A percentile compares a stretch with the other conserved stretches of the same genome.
phyloP scores from a whole-genome alignment of 106 monocot species.

The Gastrodia elata region DNA sequence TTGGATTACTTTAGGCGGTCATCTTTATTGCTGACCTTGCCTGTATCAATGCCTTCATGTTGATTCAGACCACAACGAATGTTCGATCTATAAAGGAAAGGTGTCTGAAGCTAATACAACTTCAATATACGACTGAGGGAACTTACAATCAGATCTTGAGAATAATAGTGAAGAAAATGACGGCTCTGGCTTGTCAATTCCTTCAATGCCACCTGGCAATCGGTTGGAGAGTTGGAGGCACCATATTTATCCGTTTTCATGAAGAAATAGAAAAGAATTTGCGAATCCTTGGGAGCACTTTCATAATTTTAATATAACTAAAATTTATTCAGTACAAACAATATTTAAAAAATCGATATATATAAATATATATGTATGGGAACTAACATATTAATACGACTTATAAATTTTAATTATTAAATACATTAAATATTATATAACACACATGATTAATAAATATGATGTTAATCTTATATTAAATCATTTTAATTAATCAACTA shows the following conservation, averaged over 20 bases:
- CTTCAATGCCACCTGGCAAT: conserved; percentile 13
- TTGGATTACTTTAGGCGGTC: conserved; percentile 18
- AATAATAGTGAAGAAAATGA: conserved; percentile 4
- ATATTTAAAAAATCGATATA: too few relatives aligned
- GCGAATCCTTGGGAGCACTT: not conserved
- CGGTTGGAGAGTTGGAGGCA: conserved; percentile 14
- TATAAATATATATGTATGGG: too few relatives aligned
- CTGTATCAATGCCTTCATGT: conserved; percentile 16
- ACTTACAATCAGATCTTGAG: not conserved
- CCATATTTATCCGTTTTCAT: not conserved
- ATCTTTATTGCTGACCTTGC: conserved; percentile 21
- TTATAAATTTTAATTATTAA: too few relatives aligned
- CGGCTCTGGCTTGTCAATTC: conserved; percentile 1
- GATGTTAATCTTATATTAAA: too few relatives aligned
- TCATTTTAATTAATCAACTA: too few relatives aligned
- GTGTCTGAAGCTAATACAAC: conserved; percentile 10
- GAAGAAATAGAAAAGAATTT: not conserved
- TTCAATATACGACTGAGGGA: conserved; percentile 17
- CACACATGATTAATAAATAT: too few relatives aligned
- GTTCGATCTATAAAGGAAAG: conserved; percentile 14
- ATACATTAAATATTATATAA: too few relatives aligned
- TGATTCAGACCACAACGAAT: conserved; percentile 4
- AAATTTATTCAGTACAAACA: too few relatives aligned
- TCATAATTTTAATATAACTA: too few relatives aligned
- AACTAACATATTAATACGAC: too few relatives aligned